Base-by-base conservation (phyloP, 2,329 filamentous ascomycete genomes). In the Scedosporium aurantiacum region DNA sequence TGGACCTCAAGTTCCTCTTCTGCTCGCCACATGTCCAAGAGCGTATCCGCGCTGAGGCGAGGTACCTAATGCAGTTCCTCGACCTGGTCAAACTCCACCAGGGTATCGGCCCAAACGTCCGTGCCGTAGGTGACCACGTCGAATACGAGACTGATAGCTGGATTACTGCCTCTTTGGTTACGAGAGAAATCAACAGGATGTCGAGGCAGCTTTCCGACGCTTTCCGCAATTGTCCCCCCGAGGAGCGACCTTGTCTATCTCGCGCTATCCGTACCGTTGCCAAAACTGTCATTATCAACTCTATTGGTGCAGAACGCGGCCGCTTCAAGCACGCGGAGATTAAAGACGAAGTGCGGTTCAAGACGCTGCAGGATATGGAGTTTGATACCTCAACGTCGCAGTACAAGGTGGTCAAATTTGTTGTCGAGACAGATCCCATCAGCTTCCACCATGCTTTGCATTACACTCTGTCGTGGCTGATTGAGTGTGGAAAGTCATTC, bases 121-220 rank as follows among this genome's bases (percentile, higher is more conserved):
- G 95, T 64, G 94, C 93, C 2, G 84, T 97, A 23, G 91, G 92
- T 16, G 94, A 97, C 70, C 94, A 99, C 71, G 90, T 99, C 37
- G 95, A 99, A 72, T 99, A 97, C 70, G 94, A 99, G 74, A 95
- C 92, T 1, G 95, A 99, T 74, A 89, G 91, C 21, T 99, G 94
- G 94, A 97, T 99, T 60, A 95, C 90, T 62, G 93, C 94, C 3
- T 96, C 92, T 5, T 81, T 97, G 58, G 89, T 99, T 62, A 97
- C 94, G 58, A 84, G 93, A 58, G 93, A 99, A 72, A 93, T 99
- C 72, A 97, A 97, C 70, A 86, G 90, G 60, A 82, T 97, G 43
- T 96, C 93, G 69, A 83, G 92, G 64, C 89, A 94, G 68, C 88
- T 97, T 62, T 87, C 91, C 0, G 90, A 96, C 67, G 87, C 94